Conservation (phyloP, 2,329 filamentous ascomycete species). For the Coniella vitis region DNA sequence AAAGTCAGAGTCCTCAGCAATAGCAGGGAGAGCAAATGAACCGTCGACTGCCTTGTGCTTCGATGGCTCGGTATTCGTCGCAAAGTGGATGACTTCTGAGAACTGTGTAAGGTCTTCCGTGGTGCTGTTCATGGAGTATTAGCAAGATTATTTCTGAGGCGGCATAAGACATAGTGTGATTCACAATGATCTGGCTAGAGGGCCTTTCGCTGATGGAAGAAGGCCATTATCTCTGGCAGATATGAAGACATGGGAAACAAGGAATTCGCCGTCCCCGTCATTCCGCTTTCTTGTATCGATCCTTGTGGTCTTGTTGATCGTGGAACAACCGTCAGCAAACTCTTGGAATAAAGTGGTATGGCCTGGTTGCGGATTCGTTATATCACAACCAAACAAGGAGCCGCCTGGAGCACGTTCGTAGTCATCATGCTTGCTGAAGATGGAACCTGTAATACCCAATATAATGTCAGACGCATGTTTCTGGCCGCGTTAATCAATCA, state of each 20-base stretch:
- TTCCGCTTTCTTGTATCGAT: constrained; percentile 28
- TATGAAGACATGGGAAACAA: constrained; percentile 32
- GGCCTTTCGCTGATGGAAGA: background rate
- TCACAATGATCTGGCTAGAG: constrained; percentile 2
- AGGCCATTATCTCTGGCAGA: constrained; percentile 20
- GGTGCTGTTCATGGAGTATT: background rate
- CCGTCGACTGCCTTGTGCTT: background rate
- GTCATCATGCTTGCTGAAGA: constrained; percentile 38
- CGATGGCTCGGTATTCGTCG: background rate
- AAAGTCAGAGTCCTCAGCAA: background rate
- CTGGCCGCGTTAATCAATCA: background rate
- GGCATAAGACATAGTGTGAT: background rate
- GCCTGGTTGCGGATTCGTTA: constrained; percentile 16
- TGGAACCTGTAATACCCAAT: constrained; percentile 30
- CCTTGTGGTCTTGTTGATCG: constrained; percentile 34
- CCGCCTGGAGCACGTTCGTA: constrained; percentile 21
- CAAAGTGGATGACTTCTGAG: background rate
- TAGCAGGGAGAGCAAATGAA: constrained; percentile 1
- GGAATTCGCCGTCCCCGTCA: constrained; percentile 28
- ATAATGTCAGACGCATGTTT: constrained; percentile 1
- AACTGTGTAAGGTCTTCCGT: background rate
- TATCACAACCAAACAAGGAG: constrained; percentile 14
- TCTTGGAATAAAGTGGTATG: constrained; percentile 29
- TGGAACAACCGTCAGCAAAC: constrained; percentile 33
- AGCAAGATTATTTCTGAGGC: background rate